These are phyloP conservation scores for Craterostigma plantagineum DNA, from an alignment of 257 asterid species.

Conservation along the genomic window DNA sequence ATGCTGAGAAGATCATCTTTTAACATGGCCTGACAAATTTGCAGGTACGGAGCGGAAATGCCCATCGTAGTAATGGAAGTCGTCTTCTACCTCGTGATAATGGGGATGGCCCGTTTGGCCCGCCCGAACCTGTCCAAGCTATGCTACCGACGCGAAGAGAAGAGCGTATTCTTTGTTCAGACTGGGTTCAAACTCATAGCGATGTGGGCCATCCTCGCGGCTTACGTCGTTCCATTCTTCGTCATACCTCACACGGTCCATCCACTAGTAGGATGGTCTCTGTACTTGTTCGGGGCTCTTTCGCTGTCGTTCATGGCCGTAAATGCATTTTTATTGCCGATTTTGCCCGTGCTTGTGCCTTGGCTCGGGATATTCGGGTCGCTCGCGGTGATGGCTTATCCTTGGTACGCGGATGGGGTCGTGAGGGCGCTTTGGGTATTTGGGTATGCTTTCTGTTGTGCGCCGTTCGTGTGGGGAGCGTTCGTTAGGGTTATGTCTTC, in stretches of 20 bases:
- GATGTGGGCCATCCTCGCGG: conserved; percentile 48
- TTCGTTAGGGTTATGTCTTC: conserved; percentile 34
- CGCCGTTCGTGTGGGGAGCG: conserved; percentile 46
- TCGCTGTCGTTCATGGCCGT: conserved; percentile 38
- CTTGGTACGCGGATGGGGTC: conserved; percentile 63
- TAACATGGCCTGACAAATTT: not conserved
- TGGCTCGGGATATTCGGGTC: conserved; percentile 51
- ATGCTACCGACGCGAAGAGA: conserved; percentile 58
- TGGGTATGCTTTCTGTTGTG: conserved; percentile 52
- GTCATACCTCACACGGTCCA: conserved; percentile 64
- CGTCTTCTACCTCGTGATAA: conserved; percentile 41
- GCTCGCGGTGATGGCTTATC: conserved; percentile 67
- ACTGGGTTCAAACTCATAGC: conserved; percentile 56
- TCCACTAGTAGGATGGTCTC: conserved; percentile 69
- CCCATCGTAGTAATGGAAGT: conserved; percentile 37
- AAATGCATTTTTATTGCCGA: conserved; percentile 47
- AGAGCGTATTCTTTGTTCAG: conserved; percentile 39
- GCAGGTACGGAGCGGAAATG: conserved; percentile 61
- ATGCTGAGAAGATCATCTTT: not conserved
- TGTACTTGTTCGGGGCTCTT: conserved; percentile 55
- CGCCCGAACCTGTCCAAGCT: conserved; percentile 58
- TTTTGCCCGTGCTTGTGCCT: conserved; percentile 46
- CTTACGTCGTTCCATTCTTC: conserved; percentile 51
- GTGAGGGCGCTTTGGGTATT: conserved; percentile 58
- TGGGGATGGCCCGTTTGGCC: conserved; percentile 51